Evolutionary conservation across 306 rosid species (phyloP).

Genomic region (Vicia sativa): DNA sequence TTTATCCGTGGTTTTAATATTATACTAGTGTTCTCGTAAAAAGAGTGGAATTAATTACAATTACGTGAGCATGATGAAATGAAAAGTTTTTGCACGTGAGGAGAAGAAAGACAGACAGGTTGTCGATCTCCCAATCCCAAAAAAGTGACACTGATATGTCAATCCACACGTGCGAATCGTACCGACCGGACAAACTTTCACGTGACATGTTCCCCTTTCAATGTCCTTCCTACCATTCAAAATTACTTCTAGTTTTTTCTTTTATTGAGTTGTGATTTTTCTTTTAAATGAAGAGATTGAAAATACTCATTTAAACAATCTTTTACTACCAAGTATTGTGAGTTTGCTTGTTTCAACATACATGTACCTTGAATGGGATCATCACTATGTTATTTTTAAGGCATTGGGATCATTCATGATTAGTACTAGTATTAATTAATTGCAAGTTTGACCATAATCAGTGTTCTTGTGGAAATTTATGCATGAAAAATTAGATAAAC

Average conservation of each 20-base stretch:
- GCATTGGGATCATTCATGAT: neutral
- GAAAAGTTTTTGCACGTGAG: slow-evolving; percentile 19
- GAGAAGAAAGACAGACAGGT: slow-evolving; percentile 17
- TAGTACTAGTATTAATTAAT: neutral
- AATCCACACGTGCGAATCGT: neutral
- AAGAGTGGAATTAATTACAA: neutral
- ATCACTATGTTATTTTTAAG: neutral
- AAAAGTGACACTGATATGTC: neutral
- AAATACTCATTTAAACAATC: too few species aligned
- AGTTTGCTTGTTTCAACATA: neutral
- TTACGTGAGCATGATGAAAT: slow-evolving; percentile 21
- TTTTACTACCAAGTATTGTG: too few species aligned
- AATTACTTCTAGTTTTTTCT: too few species aligned
- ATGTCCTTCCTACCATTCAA: slow-evolving; percentile 49
- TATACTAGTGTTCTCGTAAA: too few species aligned
- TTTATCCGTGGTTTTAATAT: too few species aligned
- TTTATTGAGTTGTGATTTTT: too few species aligned
- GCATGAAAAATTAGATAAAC: neutral
- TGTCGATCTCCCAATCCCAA: slow-evolving; percentile 38
- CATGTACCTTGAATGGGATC: neutral
- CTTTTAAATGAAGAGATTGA: too few species aligned
- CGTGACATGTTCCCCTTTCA: slow-evolving; percentile 66
- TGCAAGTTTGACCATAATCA: slow-evolving; percentile 10
- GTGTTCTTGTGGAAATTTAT: neutral
- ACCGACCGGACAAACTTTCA: slow-evolving; percentile 33